These are phyloP conservation scores for Solanum medicagineum DNA, from an alignment of 257 asterid species.

Conservation along the genomic window DNA sequence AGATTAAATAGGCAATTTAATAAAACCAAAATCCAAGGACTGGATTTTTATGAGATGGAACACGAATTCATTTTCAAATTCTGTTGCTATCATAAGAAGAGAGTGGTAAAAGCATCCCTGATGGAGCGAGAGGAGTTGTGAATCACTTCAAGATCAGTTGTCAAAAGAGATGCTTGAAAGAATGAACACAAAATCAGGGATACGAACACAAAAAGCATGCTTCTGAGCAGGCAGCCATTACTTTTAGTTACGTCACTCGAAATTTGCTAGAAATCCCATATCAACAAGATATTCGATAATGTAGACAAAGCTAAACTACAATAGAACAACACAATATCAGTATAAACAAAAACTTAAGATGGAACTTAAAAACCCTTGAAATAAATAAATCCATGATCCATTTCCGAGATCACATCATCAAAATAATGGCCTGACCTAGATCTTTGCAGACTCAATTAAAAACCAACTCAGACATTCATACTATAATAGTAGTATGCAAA, in stretches of 20 bases:
- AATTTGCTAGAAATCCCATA: neutral
- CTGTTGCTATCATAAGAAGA: neutral
- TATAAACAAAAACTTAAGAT: neutral
- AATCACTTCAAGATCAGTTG: neutral
- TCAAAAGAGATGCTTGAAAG: neutral
- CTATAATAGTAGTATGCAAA: neutral
- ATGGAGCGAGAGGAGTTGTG: neutral
- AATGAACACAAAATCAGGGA: neutral
- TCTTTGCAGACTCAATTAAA: neutral
- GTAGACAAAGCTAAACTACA: neutral
- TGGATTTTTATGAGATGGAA: neutral
- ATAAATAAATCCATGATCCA: neutral
- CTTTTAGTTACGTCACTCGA: neutral
- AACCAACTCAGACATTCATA: neutral
- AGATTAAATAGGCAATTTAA: neutral
- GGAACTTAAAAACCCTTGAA: neutral
- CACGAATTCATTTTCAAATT: neutral
- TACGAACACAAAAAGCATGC: neutral
- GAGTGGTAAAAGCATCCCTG: neutral
- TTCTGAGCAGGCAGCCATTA: neutral
- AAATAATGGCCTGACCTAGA: neutral
- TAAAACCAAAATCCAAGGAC: neutral
- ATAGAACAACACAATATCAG: neutral
- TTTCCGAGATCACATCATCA: neutral
- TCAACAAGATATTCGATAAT: neutral